Evolutionary conservation across 371 early-diverging fungal species (phyloP).

Genomic region (Mortierella sp.): DNA sequence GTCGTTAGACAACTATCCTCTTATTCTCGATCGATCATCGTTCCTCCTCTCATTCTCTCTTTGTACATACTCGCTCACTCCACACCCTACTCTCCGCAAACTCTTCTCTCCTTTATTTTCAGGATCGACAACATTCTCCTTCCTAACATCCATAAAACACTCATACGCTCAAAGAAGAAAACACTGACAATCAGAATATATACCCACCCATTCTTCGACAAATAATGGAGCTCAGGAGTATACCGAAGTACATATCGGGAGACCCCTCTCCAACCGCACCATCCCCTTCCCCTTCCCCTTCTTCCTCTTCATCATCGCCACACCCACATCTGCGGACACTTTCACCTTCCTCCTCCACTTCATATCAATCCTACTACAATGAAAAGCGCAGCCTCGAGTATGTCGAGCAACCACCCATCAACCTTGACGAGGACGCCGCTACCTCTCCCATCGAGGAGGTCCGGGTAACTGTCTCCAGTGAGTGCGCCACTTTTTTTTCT

Average conservation of each 20-base stretch:
- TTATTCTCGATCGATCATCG: neutral
- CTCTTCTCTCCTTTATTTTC: neutral
- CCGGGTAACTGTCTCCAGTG: slow-evolving; percentile 70
- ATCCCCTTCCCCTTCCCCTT: neutral
- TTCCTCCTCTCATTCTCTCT: neutral
- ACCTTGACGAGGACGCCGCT: slow-evolving; percentile 57
- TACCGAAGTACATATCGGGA: neutral
- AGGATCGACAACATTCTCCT: neutral
- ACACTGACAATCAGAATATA: neutral
- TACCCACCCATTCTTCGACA: neutral
- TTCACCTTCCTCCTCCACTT: neutral
- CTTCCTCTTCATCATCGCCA: too few relatives aligned
- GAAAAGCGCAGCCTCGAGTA: slow-evolving; percentile 21
- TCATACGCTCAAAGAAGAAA: neutral
- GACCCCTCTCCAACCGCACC: neutral
- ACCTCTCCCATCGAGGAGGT: slow-evolving; percentile 80
- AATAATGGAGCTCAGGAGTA: slow-evolving; percentile 4
- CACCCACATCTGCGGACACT: neutral
- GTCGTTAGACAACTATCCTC: neutral
- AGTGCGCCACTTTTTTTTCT: neutral
- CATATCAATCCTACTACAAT: slow-evolving; percentile 4
- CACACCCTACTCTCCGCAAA: neutral
- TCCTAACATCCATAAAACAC: neutral
- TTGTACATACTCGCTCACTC: neutral
- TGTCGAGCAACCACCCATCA: neutral